phyloP scores from a whole-genome alignment of 2,329 filamentous ascomycete species.

The Aspergillus aculeatus region DNA sequence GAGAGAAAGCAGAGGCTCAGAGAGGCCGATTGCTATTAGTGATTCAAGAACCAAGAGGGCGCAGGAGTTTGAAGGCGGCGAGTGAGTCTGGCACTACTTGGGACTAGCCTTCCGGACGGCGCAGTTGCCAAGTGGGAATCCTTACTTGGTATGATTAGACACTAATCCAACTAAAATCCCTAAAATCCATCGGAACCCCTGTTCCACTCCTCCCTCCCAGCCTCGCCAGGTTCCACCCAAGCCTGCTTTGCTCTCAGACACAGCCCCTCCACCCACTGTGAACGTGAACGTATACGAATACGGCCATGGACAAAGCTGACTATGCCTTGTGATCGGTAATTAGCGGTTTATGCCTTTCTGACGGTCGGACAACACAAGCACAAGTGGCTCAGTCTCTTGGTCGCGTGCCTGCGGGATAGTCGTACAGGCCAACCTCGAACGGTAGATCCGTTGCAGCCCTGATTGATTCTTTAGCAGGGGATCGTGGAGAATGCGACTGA shows the following conservation, averaged over 20 bases:
- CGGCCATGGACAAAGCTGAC: neutral
- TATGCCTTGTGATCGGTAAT: neutral
- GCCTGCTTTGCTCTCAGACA: too few species aligned
- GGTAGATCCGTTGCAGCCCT: neutral
- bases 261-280: neutral
- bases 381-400: neutral
- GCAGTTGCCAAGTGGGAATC: too few species aligned
- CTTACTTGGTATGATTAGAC: too few species aligned
- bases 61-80: too few species aligned
- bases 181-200: neutral
- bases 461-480: neutral
- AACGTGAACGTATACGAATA: neutral
- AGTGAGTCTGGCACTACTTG: too few species aligned
- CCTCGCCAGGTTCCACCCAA: neutral
- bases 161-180: too few species aligned
- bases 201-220: neutral
- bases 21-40: too few species aligned
- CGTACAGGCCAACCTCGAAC: neutral
- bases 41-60: too few species aligned
- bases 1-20: neutral
- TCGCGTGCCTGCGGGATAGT: neutral
- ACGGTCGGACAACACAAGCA: neutral
- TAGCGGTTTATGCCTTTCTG: neutral
- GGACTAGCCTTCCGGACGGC: too few species aligned
- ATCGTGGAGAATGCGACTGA: neutral